A percentile compares a stretch with the other conserved stretches of the same genome.
phyloP scores from a whole-genome alignment of 1,284 basidiomycete species.

The Phellopilus nigrolimitatus region DNA sequence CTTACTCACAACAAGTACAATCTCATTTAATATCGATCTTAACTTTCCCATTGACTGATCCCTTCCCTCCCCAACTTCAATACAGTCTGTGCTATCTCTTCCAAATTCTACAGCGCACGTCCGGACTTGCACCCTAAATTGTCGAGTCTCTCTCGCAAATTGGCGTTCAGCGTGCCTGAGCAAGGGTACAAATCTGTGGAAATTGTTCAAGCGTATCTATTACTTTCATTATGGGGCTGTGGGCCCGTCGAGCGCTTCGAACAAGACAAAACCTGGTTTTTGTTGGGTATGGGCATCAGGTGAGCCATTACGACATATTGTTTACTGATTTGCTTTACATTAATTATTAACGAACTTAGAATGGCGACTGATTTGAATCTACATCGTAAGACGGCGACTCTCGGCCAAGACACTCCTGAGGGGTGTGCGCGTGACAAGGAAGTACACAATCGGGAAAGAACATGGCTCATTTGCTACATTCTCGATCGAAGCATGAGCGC shows the following conservation, averaged over 20 bases:
- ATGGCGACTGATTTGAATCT: constrained; percentile 97
- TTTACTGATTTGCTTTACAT: constrained; percentile 6
- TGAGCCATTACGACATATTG: constrained; percentile 29
- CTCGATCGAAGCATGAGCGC: constrained; percentile 89
- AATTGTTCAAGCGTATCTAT: constrained; percentile 86
- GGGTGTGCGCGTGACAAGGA: constrained; percentile 71
- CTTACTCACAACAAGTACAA: constrained; percentile 85
- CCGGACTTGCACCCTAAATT: constrained; percentile 82
- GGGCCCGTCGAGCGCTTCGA: constrained; percentile 94
- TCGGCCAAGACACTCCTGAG: constrained; percentile 69
- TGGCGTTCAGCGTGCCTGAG: constrained; percentile 87
- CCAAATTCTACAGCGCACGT: constrained; percentile 82
- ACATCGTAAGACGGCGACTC: constrained; percentile 79
- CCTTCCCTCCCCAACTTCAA: constrained; percentile 8
- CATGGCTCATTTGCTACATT: constrained; percentile 90
- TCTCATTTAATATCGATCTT: constrained; percentile 2
- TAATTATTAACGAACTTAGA: constrained; percentile 35
- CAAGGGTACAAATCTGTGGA: constrained; percentile 93
- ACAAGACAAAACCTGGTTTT: constrained; percentile 93
- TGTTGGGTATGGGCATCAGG: constrained; percentile 84
- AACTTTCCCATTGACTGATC: constrained; percentile 4
- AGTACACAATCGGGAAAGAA: constrained; percentile 90
- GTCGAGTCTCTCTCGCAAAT: constrained; percentile 80
- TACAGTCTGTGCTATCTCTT: constrained; percentile 87
- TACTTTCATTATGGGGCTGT: constrained; percentile 80